Conservation (phyloP, 2,329 filamentous ascomycete genomes). For the Coniella lustricola region DNA sequence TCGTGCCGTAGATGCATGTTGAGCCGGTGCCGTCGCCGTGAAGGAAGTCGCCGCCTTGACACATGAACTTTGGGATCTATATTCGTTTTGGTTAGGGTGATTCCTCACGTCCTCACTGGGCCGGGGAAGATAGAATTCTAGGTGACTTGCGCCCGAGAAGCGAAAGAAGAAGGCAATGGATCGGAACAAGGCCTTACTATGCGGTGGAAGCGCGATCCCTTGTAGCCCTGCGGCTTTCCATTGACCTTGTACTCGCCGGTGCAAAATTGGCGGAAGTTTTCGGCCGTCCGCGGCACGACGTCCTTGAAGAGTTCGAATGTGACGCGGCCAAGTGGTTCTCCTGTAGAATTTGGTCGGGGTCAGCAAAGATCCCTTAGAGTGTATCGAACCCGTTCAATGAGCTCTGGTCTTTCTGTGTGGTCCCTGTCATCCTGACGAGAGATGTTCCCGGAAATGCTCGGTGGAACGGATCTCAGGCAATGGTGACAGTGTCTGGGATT, state of each 20-base stretch:
- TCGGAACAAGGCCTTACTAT: conserved; percentile 53
- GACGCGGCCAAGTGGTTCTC: conserved; percentile 78
- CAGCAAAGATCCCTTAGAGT: too few species aligned
- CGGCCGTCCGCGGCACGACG: conserved; percentile 77
- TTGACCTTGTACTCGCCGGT: conserved; percentile 83
- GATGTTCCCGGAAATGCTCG: too few species aligned
- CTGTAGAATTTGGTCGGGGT: conserved; percentile 33
- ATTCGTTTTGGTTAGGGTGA: background rate
- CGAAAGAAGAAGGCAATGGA: background rate
- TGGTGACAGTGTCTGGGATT: too few species aligned
- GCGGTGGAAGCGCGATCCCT: conserved; percentile 87
- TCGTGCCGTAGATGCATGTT: conserved; percentile 78
- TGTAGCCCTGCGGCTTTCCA: conserved; percentile 84
- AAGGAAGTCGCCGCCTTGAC: conserved; percentile 92
- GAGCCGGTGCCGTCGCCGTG: conserved; percentile 89
- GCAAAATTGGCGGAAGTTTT: conserved; percentile 97
- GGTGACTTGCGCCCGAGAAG: conserved; percentile 3
- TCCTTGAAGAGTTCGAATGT: conserved; percentile 88
- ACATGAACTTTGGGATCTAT: conserved; percentile 94
- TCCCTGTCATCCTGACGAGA: too few species aligned
- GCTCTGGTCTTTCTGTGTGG: too few species aligned
- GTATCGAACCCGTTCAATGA: too few species aligned
- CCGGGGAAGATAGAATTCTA: too few species aligned
- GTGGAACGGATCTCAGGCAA: too few species aligned
- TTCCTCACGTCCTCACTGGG: too few species aligned